Evolutionary conservation across 1,139 yeast species (phyloP).

Genomic region (Suhomyces bolitotheri): DNA sequence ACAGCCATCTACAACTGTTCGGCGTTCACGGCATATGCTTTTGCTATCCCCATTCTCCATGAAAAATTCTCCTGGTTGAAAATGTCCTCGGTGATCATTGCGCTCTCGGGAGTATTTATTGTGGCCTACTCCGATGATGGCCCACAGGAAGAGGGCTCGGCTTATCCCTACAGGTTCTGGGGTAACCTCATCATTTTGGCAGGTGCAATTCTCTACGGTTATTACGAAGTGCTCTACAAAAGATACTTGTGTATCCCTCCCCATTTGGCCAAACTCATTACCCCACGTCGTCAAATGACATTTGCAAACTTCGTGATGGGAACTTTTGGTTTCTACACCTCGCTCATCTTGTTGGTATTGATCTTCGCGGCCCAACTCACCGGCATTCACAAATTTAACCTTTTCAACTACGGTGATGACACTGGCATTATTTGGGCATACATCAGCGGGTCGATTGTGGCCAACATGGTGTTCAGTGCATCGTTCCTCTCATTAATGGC

Average conservation of each 20-base stretch:
- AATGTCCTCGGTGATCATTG: slow-evolving; percentile 66
- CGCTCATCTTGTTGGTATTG: slow-evolving; percentile 48
- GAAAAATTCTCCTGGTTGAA: slow-evolving; percentile 70
- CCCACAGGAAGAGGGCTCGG: slow-evolving; percentile 18
- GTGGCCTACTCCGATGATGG: slow-evolving; percentile 69
- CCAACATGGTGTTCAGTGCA: slow-evolving; percentile 71
- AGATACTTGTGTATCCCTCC: slow-evolving; percentile 72
- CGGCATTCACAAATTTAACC: slow-evolving; percentile 59
- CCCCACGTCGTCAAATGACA: slow-evolving; percentile 50
- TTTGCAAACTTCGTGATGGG: slow-evolving; percentile 51
- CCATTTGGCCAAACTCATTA: slow-evolving; percentile 43
- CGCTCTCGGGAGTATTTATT: slow-evolving; percentile 71
- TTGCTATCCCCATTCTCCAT: slow-evolving; percentile 71
- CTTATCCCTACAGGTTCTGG: slow-evolving; percentile 60
- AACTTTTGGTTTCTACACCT: slow-evolving; percentile 61
- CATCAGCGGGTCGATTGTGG: slow-evolving; percentile 51
- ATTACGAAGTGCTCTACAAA: slow-evolving; percentile 83
- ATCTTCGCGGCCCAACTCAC: slow-evolving; percentile 53
- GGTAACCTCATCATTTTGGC: slow-evolving; percentile 72
- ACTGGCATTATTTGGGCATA: slow-evolving; percentile 43
- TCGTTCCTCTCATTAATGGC: slow-evolving; percentile 79
- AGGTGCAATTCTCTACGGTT: slow-evolving; percentile 84
- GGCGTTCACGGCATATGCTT: slow-evolving; percentile 84
- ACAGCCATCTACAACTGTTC: slow-evolving; percentile 91
- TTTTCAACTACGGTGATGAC: slow-evolving; percentile 49